Evolutionary conservation across 495 filamentous ascomycete species (phyloP).

Genomic region (Delitschia confertaspora): DNA sequence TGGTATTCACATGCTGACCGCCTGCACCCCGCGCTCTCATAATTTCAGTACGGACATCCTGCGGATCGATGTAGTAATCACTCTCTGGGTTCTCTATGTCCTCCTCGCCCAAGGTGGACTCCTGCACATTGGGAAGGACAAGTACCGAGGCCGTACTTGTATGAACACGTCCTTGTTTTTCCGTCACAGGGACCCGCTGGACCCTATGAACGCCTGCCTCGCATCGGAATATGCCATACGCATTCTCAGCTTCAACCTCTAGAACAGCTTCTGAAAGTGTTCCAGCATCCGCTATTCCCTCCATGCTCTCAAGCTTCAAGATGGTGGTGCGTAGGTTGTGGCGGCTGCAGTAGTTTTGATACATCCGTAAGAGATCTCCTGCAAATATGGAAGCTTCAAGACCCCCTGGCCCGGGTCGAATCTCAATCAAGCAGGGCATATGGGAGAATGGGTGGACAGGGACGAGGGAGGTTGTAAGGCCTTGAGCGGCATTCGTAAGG

Average conservation of each 20-base stretch:
- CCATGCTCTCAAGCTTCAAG: constrained; percentile 47
- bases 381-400: constrained; percentile 86
- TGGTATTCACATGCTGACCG: constrained; percentile 97
- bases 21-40: constrained; percentile 90
- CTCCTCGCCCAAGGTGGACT: constrained; percentile 44
- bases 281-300: constrained; percentile 42
- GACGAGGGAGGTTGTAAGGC: constrained; percentile 65
- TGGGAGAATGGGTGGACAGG: constrained; percentile 89
- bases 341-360: constrained; percentile 63
- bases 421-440: constrained; percentile 83
- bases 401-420: constrained; percentile 88
- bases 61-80: constrained; percentile 80
- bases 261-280: constrained; percentile 74
- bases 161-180: constrained; percentile 81
- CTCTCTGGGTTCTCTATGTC: constrained; percentile 74
- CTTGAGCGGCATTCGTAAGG: constrained; percentile 50
- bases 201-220: constrained; percentile 94
- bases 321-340: constrained; percentile 51
- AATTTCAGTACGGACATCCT: constrained; percentile 77
- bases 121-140: constrained; percentile 79
- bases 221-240: constrained; percentile 69
- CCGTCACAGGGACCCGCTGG: constrained; percentile 84
- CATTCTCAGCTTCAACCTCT: constrained; percentile 65
- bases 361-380: constrained; percentile 81
- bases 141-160: constrained; percentile 87